These are phyloP conservation scores for Cyclotella atomus DNA, from an alignment of 108 stramenopile genomes.

Conservation along the genomic window DNA sequence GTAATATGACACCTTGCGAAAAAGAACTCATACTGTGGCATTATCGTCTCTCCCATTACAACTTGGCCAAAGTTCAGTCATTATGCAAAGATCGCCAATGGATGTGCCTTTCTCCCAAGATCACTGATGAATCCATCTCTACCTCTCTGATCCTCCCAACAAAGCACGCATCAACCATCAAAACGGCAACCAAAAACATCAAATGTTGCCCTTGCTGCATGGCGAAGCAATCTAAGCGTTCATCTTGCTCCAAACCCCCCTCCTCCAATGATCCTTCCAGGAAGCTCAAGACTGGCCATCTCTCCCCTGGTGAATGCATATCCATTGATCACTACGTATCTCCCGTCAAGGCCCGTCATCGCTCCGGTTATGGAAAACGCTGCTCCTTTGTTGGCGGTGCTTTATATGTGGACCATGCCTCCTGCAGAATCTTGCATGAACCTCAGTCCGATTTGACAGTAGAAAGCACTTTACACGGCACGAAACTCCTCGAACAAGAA, in stretches of 20 bases:
- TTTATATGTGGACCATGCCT: conserved; percentile 6
- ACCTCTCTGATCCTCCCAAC: too few relatives aligned
- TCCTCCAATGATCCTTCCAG: too few relatives aligned
- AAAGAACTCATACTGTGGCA: conserved; percentile 57
- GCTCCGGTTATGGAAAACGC: neutral
- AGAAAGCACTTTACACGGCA: neutral
- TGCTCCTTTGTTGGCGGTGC: neutral
- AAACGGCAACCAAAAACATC: too few relatives aligned
- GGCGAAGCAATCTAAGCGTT: too few relatives aligned
- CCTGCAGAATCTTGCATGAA: neutral
- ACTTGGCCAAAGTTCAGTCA: neutral
- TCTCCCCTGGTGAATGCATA: too few relatives aligned
- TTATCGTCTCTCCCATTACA: conserved; percentile 30
- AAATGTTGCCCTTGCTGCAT: too few relatives aligned
- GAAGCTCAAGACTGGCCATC: too few relatives aligned
- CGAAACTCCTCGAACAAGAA: neutral
- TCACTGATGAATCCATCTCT: too few relatives aligned
- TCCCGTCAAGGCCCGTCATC: neutral
- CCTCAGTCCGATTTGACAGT: neutral
- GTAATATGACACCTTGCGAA: conserved; percentile 45
- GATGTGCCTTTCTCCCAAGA: too few relatives aligned
- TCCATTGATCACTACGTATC: conserved; percentile 5
- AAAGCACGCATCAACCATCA: too few relatives aligned
- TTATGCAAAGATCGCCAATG: neutral
- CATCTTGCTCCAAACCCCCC: too few relatives aligned